phyloP scores from a whole-genome alignment of 169 alveolate genomes.

The Eimeria acervulina region DNA sequence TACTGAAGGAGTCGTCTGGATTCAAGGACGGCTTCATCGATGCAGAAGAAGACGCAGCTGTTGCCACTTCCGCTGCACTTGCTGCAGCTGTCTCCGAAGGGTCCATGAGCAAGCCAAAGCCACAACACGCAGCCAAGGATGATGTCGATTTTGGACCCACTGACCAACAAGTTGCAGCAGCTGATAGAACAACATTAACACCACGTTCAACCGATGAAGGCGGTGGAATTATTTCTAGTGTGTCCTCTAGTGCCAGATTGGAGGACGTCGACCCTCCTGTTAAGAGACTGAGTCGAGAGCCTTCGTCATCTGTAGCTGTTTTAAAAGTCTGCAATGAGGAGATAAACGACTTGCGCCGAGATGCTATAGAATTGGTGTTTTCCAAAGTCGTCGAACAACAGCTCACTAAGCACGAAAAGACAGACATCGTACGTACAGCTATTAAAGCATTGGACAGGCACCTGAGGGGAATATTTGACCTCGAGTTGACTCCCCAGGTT shows the following conservation, averaged over 20 bases:
- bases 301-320: constrained; percentile 33
- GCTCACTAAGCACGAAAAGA: background rate
- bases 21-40: background rate
- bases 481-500: background rate
- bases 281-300: background rate
- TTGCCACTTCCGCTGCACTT: background rate
- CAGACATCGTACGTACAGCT: constrained; percentile 55
- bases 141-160: background rate
- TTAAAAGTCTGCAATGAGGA: constrained; percentile 68
- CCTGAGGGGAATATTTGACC: constrained; percentile 48
- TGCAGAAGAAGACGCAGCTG: background rate
- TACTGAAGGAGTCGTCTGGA: background rate
- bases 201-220: background rate
- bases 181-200: background rate
- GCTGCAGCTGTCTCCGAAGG: constrained; percentile 2
- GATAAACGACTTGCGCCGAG: constrained; percentile 33
- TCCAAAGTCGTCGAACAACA: constrained; percentile 48
- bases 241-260: background rate
- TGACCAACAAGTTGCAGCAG: background rate
- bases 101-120: background rate
- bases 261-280: background rate
- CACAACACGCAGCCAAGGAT: background rate
- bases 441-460: constrained; percentile 70
- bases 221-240: background rate
- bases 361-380: constrained; percentile 67